Evolutionary conservation across 2,329 filamentous ascomycete genomes (phyloP).

Genomic region (Clarireedia monteithiana): DNA sequence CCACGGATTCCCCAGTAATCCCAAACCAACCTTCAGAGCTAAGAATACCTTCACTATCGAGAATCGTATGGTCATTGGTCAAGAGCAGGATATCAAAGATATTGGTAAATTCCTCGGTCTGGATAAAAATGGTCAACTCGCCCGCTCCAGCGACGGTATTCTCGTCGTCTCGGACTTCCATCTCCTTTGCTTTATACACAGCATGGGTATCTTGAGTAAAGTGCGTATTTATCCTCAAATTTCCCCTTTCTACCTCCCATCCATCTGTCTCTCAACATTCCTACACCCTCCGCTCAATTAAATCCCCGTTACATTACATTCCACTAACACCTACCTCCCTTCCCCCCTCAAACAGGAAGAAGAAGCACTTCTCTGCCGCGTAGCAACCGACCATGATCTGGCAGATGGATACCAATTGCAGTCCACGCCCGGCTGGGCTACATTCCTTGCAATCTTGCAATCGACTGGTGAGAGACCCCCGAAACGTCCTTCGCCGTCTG

Average conservation of each 20-base stretch:
- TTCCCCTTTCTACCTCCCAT: not conserved
- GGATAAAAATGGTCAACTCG: constrained; percentile 44
- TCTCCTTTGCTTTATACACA: constrained; percentile 77
- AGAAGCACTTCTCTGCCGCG: constrained; percentile 74
- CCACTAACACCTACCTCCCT: not conserved
- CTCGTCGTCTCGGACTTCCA: constrained; percentile 86
- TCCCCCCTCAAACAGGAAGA: constrained; percentile 59
- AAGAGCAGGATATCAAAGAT: constrained; percentile 70
- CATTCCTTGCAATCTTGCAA: constrained; percentile 84
- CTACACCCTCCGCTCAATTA: not conserved
- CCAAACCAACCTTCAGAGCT: constrained; percentile 68
- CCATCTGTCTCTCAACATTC: too few relatives aligned
- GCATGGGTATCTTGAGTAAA: constrained; percentile 75
- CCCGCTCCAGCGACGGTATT: constrained; percentile 53
- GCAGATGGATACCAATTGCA: constrained; percentile 76
- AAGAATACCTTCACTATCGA: constrained; percentile 72
- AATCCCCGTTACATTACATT: not conserved
- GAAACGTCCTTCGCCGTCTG: constrained; percentile 51
- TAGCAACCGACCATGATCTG: constrained; percentile 74
- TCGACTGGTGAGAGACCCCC: constrained; percentile 94
- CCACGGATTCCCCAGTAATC: constrained; percentile 82
- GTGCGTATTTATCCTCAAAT: constrained; percentile 41
- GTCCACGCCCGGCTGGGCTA: constrained; percentile 88
- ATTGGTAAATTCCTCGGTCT: constrained; percentile 60
- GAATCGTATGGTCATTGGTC: constrained; percentile 80